Base-by-base conservation (phyloP, 305 asterid genomes). In the Fraxinus sp. region DNA sequence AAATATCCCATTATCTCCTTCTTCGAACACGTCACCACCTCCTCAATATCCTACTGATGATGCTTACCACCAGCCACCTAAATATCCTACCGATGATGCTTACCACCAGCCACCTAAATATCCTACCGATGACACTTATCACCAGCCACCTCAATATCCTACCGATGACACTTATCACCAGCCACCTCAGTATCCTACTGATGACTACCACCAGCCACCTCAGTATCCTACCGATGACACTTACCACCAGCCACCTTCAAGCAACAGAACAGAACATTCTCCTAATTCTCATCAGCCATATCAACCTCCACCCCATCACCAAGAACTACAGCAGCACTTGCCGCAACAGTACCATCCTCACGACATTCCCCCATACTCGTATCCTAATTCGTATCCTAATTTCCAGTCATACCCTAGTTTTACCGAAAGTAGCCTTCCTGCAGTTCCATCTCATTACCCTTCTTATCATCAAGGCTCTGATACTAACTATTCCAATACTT, bases 391-490 rank as follows among this genome's bases (percentile, higher is more conserved):
- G 1, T 83, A 88, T 74, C 94, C 95, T 75, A 91, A 93, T 86
- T 93, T 91, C 87, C 93, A 92, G 81, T 90, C 98, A 35, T 90
- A 93, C 89, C 97, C 96, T 55, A 93, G 93, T 84, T 93, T 91
- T 88, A n/a, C 89, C 0, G 98, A 93, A 79, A 89, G 88, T 80
- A 90, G 88, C 86, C 94, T 93, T 77, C 96, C 97, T 62, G 52
- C 93, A 3, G 93, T 85, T 62, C 94, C 95, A 76, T 82, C 94
- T 66, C 94, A 93, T 66, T 80, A 84, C 79, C 92, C 98, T 80
- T 87, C 98, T 24, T 87, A 90, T 83, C 84, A 90, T 85, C 97
- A 91, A 87, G 90, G 94, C 36, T 16, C 94, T 33, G 96, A 90
- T 87, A 84, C 89, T 86, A 78, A 92, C 10, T 88, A 88, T 84